Conservation (phyloP, 495 filamentous ascomycete species). For the Xylaria castorea region DNA sequence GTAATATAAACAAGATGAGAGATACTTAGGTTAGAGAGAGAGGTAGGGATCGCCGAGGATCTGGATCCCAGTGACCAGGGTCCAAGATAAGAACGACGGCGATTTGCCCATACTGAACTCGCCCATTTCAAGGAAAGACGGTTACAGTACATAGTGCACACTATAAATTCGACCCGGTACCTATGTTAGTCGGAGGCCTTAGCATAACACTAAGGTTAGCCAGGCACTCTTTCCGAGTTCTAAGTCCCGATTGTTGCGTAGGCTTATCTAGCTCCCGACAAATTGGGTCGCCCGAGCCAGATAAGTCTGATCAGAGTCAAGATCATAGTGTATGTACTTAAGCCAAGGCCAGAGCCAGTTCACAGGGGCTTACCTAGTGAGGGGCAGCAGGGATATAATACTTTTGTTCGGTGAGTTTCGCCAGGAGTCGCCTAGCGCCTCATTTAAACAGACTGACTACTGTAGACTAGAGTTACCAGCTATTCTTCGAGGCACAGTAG, state of each 20-base stretch:
- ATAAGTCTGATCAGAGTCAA: background rate
- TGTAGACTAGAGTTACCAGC: background rate
- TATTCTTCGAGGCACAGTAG: too few relatives aligned
- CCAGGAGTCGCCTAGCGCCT: conserved; percentile 13
- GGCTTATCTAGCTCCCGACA: conserved; percentile 18
- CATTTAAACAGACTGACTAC: background rate
- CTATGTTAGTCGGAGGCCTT: too few relatives aligned
- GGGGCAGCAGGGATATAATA: conserved; percentile 2
- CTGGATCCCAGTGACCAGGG: conserved; percentile 8
- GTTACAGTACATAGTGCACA: background rate
- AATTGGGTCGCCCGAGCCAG: conserved; percentile 2
- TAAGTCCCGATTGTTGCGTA: background rate
- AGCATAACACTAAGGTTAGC: background rate
- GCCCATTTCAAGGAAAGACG: background rate
- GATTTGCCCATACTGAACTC: conserved; percentile 3
- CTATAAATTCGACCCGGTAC: too few relatives aligned
- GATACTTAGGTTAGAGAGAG: conserved; percentile 6
- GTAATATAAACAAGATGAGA: conserved; percentile 9
- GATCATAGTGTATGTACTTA: background rate
- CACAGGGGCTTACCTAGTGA: background rate
- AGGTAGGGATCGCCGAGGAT: conserved; percentile 20
- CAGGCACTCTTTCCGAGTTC: conserved; percentile 6
- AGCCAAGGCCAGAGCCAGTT: background rate
- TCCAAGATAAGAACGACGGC: conserved; percentile 7
- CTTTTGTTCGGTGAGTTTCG: conserved; percentile 1